These are phyloP conservation scores for Trametes maxima DNA, from an alignment of 768 basidiomycete species.

Conservation along the genomic window DNA sequence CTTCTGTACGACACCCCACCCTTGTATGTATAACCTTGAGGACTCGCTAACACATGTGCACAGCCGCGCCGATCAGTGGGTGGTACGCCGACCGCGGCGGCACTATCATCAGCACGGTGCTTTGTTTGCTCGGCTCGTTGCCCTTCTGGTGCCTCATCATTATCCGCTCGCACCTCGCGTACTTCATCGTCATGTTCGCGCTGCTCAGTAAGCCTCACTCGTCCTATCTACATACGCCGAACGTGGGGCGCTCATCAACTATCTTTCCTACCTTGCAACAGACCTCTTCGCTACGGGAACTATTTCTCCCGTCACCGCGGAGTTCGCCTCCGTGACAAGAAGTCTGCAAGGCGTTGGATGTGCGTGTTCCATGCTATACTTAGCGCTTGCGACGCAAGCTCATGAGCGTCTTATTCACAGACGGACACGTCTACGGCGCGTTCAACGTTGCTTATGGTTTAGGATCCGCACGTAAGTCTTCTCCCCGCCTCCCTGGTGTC, in stretches of 20 bases:
- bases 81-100: conserved; percentile 58
- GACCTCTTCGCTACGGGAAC: conserved; percentile 64
- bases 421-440: conserved; percentile 73
- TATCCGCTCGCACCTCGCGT: conserved; percentile 46
- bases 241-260: not conserved
- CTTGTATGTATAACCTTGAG: too few relatives aligned
- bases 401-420: conserved; percentile 37
- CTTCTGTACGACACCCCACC: conserved; percentile 54
- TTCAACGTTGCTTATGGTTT: conserved; percentile 74
- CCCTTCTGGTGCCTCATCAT: conserved; percentile 67
- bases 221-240: not conserved
- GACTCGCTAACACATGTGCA: too few relatives aligned
- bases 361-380: conserved; percentile 34
- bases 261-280: conserved; percentile 28
- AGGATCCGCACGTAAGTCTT: conserved; percentile 56
- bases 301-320: conserved; percentile 63
- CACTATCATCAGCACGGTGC: conserved; percentile 53
- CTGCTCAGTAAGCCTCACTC: conserved; percentile 51
- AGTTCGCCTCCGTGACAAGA: conserved; percentile 63
- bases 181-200: conserved; percentile 53
- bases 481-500: not conserved
- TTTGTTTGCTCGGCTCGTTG: conserved; percentile 51
- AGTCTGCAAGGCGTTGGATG: conserved; percentile 68
- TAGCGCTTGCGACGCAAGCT: not conserved
- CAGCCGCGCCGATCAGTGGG: conserved; percentile 65